Conservation (phyloP, 2,329 filamentous ascomycete species). For the Aspergillus ustus region DNA sequence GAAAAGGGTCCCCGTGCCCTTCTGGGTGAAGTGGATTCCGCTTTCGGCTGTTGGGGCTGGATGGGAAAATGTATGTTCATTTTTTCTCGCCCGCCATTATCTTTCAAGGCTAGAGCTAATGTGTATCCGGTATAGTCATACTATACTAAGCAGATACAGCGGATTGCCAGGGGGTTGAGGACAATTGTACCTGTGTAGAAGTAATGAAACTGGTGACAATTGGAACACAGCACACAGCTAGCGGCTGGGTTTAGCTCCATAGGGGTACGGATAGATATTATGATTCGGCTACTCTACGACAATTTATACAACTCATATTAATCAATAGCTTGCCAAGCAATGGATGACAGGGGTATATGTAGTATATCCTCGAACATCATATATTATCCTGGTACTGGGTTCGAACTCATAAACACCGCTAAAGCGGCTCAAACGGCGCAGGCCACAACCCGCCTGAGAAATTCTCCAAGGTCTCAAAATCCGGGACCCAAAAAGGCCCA, state of each 20-base stretch:
- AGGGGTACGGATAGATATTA: too few species aligned
- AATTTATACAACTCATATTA: too few species aligned
- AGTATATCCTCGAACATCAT: not conserved
- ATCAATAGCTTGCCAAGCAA: too few species aligned
- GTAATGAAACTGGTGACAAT: not conserved
- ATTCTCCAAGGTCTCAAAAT: constrained; percentile 43
- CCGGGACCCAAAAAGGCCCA: constrained; percentile 44
- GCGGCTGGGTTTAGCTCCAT: too few species aligned
- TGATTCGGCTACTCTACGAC: too few species aligned
- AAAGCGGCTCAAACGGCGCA: constrained; percentile 36
- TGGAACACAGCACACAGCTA: not conserved
- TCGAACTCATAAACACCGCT: not conserved
- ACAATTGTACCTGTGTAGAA: constrained; percentile 21
- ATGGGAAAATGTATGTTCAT: constrained; percentile 34
- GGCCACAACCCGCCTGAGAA: constrained; percentile 37
- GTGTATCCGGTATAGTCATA: constrained; percentile 22
- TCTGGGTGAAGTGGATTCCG: constrained; percentile 29
- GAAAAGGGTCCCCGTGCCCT: constrained; percentile 32
- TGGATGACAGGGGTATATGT: not conserved
- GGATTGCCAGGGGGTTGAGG: constrained; percentile 31
- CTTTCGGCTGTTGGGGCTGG: constrained; percentile 34
- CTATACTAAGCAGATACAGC: constrained; percentile 34
- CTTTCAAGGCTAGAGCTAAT: not conserved
- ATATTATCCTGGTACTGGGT: too few species aligned
- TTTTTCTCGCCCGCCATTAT: not conserved